phyloP scores from a whole-genome alignment of 2,329 filamentous ascomycete genomes.

The Penicillium olsonii region DNA sequence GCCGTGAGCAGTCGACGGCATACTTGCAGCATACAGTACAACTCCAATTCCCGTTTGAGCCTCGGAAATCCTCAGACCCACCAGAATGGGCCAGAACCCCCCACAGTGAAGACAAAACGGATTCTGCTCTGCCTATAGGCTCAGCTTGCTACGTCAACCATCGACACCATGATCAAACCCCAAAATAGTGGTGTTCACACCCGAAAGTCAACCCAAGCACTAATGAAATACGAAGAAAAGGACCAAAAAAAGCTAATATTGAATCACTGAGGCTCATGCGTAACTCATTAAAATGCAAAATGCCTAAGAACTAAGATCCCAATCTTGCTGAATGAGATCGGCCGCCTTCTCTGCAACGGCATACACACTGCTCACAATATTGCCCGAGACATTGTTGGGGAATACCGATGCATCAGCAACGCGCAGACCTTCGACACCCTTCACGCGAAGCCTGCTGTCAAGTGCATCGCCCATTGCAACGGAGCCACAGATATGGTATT shows the following conservation, averaged over 20 bases:
- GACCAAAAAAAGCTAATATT: background rate
- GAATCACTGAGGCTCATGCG: background rate
- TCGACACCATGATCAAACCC: too few relatives aligned
- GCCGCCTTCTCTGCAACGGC: constrained; percentile 37
- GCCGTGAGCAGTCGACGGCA: too few relatives aligned
- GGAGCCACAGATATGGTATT: constrained; percentile 26
- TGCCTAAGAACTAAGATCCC: constrained; percentile 7
- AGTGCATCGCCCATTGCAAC: constrained; percentile 36
- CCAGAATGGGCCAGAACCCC: background rate
- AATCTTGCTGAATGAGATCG: constrained; percentile 35
- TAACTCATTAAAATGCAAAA: background rate
- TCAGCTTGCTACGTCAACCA: too few relatives aligned
- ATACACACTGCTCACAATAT: constrained; percentile 34
- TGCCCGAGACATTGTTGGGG: constrained; percentile 33
- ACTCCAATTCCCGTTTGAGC: too few relatives aligned
- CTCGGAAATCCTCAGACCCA: background rate
- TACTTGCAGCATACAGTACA: too few relatives aligned
- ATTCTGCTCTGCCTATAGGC: too few relatives aligned
- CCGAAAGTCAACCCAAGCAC: too few relatives aligned
- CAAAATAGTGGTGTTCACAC: too few relatives aligned
- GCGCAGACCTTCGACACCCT: constrained; percentile 29
- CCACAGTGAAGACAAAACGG: background rate
- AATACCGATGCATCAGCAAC: constrained; percentile 32
- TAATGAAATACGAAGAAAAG: too few relatives aligned
- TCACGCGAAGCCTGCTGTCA: constrained; percentile 29